Conservation (phyloP, 805 yeast genomes). For the Starmerella potacharoeniae region DNA sequence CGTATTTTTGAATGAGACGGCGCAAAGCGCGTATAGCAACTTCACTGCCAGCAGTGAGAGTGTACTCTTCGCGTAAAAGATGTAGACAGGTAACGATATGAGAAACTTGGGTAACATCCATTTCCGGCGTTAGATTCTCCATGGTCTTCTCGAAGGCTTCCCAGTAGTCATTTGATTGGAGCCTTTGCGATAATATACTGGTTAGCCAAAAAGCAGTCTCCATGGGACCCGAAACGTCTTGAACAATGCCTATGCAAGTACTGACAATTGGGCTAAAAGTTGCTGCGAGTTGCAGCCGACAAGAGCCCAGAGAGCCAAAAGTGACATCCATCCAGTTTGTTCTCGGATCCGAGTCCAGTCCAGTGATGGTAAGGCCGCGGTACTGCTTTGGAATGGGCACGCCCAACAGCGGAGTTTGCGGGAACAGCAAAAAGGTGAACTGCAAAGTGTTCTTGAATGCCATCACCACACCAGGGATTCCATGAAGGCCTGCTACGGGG, state of each 20-base stretch:
- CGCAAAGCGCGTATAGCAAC: conserved; percentile 36
- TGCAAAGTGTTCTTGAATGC: neutral
- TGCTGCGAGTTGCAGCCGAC: neutral
- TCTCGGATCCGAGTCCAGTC: neutral
- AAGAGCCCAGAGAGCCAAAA: neutral
- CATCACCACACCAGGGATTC: conserved; percentile 5
- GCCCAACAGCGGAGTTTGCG: conserved; percentile 3
- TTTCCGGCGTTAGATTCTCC: neutral
- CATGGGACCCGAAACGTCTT: conserved; percentile 2
- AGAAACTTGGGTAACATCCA: neutral
- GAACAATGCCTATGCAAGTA: conserved; percentile 5
- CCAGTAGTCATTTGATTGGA: neutral
- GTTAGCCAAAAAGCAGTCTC: conserved; percentile 2
- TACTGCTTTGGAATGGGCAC: conserved; percentile 1
- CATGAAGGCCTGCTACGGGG: conserved; percentile 9
- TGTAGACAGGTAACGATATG: conserved; percentile 60
- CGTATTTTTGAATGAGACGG: conserved; percentile 44
- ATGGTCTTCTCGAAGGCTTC: conserved; percentile 4
- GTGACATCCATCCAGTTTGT: conserved; percentile 6
- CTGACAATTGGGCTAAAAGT: neutral
- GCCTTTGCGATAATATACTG: neutral
- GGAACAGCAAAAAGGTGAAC: conserved; percentile 5
- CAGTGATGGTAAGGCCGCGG: neutral
- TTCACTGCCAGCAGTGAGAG: conserved; percentile 41
- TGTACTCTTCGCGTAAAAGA: conserved; percentile 62